Evolutionary conservation across 106 monocot species (phyloP).

Genomic region (Gastrodia elata): DNA sequence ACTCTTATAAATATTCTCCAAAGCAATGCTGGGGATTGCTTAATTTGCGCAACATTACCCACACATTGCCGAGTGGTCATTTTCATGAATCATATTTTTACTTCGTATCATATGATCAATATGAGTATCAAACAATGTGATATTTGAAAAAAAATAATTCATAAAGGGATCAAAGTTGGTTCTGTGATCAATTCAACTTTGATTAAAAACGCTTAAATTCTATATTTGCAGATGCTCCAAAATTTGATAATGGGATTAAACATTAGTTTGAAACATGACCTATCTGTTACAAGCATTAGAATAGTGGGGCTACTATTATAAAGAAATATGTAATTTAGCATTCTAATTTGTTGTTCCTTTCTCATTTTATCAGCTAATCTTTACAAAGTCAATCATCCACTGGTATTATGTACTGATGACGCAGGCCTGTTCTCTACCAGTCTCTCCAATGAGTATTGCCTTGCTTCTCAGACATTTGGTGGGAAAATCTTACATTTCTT

Average conservation of each 20-base stretch:
- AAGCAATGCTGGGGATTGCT: too few species aligned
- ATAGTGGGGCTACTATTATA: neutral
- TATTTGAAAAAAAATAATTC: too few species aligned
- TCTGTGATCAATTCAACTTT: too few species aligned
- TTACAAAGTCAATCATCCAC: constrained; percentile 69
- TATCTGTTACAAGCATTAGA: neutral
- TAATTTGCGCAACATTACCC: too few species aligned
- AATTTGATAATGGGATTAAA: too few species aligned
- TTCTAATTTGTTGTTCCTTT: neutral
- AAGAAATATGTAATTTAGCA: neutral
- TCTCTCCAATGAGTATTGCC: constrained; percentile 71
- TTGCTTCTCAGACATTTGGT: constrained; percentile 80
- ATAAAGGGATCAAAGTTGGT: too few species aligned
- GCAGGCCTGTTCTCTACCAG: constrained; percentile 78
- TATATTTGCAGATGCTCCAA: too few species aligned
- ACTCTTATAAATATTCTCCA: neutral
- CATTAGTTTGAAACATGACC: neutral
- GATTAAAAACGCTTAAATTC: too few species aligned
- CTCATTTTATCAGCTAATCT: constrained; percentile 53
- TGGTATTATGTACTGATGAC: constrained; percentile 88
- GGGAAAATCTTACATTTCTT: constrained; percentile 5
- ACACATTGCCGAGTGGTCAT: neutral
- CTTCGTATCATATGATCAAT: too few species aligned
- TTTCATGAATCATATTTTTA: neutral
- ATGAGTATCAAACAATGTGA: too few species aligned